Conservation (phyloP, 2,329 filamentous ascomycete species). For the Fusarium keratoplasticum region DNA sequence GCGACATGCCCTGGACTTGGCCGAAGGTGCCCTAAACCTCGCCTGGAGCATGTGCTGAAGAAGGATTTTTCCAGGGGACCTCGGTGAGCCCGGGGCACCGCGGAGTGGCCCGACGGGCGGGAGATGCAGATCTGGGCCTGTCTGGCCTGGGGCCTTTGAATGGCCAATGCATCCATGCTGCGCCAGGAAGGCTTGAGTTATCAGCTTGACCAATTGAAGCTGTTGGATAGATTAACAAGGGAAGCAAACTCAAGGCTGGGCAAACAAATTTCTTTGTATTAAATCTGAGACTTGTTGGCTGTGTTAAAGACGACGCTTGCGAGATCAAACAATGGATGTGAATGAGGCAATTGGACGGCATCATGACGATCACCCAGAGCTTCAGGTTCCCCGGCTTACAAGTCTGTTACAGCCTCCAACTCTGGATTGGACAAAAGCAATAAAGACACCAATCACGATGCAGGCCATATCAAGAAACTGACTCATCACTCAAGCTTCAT, state of each 20-base stretch:
- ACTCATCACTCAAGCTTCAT: conserved; percentile 26
- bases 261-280: conserved; percentile 2
- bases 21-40: neutral
- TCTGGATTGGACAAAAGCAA: neutral
- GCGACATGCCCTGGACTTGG: conserved; percentile 10
- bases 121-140: conserved; percentile 14
- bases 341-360: conserved; percentile 26
- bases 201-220: conserved; percentile 18
- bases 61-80: conserved; percentile 13
- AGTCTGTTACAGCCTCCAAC: neutral
- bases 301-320: neutral
- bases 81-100: conserved; percentile 7
- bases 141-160: conserved; percentile 1
- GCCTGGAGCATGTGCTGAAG: conserved; percentile 11
- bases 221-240: neutral
- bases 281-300: neutral
- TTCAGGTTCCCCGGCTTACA: conserved; percentile 11
- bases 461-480: conserved; percentile 5
- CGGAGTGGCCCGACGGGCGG: neutral
- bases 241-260: neutral
- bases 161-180: conserved; percentile 9
- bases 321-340: neutral
- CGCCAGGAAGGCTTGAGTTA: neutral
- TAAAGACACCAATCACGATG: conserved; percentile 22
- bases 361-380: conserved; percentile 24